Evolutionary conservation across 2,329 filamentous ascomycete species (phyloP).

Genomic region (Cordyceps cateniannulata): DNA sequence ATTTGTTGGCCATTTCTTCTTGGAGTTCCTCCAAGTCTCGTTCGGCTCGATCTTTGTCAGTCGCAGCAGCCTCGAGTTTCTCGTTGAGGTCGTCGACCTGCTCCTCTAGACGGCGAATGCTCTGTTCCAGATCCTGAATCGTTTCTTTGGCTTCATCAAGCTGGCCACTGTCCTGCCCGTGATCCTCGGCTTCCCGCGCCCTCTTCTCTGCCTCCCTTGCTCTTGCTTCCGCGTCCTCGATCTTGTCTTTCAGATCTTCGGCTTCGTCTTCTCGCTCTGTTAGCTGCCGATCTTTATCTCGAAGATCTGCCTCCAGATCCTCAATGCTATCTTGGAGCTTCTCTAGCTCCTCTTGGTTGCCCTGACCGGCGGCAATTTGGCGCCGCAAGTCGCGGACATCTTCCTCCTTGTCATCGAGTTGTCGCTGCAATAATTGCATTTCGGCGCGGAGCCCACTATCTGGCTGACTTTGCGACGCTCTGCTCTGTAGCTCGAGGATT

Average conservation of each 20-base stretch:
- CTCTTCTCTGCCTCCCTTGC: conserved; percentile 49
- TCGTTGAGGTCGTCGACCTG: conserved; percentile 50
- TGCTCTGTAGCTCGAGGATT: conserved; percentile 75
- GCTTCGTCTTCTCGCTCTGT: conserved; percentile 71
- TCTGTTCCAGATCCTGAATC: conserved; percentile 52
- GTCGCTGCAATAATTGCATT: conserved; percentile 49
- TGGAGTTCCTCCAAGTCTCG: conserved; percentile 59
- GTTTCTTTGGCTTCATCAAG: conserved; percentile 51
- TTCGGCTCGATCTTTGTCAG: conserved; percentile 52
- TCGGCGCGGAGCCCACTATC: conserved; percentile 63
- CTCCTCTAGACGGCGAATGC: conserved; percentile 46
- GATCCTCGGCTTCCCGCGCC: conserved; percentile 50
- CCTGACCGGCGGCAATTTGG: conserved; percentile 50
- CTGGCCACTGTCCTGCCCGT: conserved; percentile 43
- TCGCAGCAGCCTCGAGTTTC: conserved; percentile 45
- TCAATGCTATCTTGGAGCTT: conserved; percentile 67
- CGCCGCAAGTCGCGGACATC: conserved; percentile 55
- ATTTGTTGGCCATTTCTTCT: conserved; percentile 74
- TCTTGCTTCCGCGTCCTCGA: conserved; percentile 49
- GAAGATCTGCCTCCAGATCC: conserved; percentile 68
- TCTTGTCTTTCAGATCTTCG: conserved; percentile 54
- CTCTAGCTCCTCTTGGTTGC: conserved; percentile 52
- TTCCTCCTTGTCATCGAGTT: conserved; percentile 51
- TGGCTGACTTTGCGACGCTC: conserved; percentile 67
- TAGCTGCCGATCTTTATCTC: conserved; percentile 68